Conservation (phyloP, 305 asterid genomes). For the Fraxinus nigra region DNA sequence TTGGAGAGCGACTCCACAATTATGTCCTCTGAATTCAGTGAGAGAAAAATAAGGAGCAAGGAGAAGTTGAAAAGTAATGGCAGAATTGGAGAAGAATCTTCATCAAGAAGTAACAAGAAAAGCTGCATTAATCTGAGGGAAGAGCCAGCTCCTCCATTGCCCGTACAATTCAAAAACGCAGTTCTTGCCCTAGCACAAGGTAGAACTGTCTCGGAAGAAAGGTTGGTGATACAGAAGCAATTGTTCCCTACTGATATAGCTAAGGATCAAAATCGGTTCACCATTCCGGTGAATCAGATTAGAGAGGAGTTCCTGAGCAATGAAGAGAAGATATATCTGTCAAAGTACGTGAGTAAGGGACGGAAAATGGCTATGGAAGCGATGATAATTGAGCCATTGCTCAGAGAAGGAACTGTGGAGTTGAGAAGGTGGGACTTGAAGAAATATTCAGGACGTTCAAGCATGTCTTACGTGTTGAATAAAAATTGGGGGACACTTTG, state of each 20-base stretch:
- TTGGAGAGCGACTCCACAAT: not conserved
- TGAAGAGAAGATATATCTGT: not conserved
- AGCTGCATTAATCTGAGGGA: not conserved
- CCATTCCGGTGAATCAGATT: not conserved
- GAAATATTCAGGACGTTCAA: not conserved
- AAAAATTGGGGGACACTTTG: not conserved
- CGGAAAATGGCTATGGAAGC: not conserved
- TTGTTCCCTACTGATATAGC: not conserved
- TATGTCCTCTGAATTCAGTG: not conserved
- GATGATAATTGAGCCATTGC: not conserved
- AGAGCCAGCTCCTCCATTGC: not conserved
- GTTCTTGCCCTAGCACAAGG: not conserved
- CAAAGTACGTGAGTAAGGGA: not conserved
- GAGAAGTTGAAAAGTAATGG: not conserved
- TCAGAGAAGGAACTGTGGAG: not conserved
- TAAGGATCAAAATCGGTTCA: not conserved
- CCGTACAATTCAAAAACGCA: not conserved
- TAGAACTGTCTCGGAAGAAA: not conserved
- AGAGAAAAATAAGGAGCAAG: not conserved
- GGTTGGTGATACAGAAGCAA: not conserved
- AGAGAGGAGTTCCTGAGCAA: not conserved
- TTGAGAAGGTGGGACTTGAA: not conserved
- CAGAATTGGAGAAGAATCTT: not conserved
- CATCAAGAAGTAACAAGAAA: not conserved
- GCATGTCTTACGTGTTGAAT: not conserved